Evolutionary conservation across 2,329 filamentous ascomycete species (phyloP), one percentile per base, ranked within the genome.

Genomic region (Cladosporium sp.): DNA sequence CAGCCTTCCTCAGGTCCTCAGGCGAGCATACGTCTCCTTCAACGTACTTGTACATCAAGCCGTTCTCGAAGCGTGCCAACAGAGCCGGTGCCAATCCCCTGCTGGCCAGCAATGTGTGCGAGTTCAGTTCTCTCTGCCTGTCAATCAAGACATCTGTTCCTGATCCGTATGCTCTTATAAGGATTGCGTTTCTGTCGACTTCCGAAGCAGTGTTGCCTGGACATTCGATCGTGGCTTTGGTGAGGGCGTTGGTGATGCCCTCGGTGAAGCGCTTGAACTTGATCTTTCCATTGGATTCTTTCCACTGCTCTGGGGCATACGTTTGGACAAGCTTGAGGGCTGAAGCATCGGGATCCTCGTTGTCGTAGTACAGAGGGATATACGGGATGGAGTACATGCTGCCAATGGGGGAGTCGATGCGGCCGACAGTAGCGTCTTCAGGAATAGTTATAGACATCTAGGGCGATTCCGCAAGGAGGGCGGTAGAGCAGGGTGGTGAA

Each of bases 101-200:
- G 71, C 87, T 87, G 80, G 93, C 92, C 68, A 98, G 88, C 65
- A 97, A 85, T 76, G 93, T 93, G 80, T 99, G 95, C 76, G 87
- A 87, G 66, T 69, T 70, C 28, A 74, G 67, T 69, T 75, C 73
- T 84, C 94, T 89, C 81, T 97, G 91, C 71, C 95, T 91, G 81
- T 99, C 95, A 80, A 99, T 99, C 72, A 99, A 86, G 63, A 98
- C 86, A 75, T 96, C 93, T 71, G 95, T 98, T 69, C 93, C 92
- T 77, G 95, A 89, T 72, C 95, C 95, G 79, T 97, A 99, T 68
- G 95, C 95, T 72, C 95, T 88, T 74, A 99, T 86, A 69, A 99
- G 84, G 70, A 98, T 87, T 36, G 95, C 91, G 70, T 96, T 91
- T 67, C 86, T 85, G 78, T 98, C 93, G 70, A 94, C 85, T 72